Conservation (phyloP, 352 stramenopile species). For the Globisporangium alternatum region DNA sequence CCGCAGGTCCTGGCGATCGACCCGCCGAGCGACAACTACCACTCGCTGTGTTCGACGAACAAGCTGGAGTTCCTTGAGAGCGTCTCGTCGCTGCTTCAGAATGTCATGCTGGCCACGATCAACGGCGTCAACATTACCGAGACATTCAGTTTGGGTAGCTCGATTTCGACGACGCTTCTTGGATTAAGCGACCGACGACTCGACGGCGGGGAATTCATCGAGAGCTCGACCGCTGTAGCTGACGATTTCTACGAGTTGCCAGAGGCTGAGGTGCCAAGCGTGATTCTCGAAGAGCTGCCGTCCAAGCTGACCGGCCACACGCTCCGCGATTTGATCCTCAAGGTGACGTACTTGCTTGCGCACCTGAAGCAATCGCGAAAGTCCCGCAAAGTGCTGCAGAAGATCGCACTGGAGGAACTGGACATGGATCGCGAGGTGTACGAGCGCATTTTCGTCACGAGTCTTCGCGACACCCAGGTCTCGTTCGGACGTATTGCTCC, state of each 20-base stretch:
- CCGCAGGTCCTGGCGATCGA: slow-evolving; percentile 48
- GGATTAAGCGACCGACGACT: slow-evolving; percentile 30
- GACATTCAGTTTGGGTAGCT: slow-evolving; percentile 26
- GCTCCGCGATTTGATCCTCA: slow-evolving; percentile 61
- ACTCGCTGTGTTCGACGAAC: slow-evolving; percentile 32
- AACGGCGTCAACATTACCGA: slow-evolving; percentile 35
- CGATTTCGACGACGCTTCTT: slow-evolving; percentile 17
- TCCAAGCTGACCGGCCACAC: slow-evolving; percentile 62
- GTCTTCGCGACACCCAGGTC: slow-evolving; percentile 34
- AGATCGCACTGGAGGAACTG: slow-evolving; percentile 47
- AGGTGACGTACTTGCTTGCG: slow-evolving; percentile 59
- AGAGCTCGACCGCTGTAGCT: slow-evolving; percentile 19
- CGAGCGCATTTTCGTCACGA: slow-evolving; percentile 40
- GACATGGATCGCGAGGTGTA: slow-evolving; percentile 38
- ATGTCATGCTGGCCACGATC: slow-evolving; percentile 68
- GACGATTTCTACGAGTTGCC: slow-evolving; percentile 28
- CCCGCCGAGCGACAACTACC: slow-evolving; percentile 34
- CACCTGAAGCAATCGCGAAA: slow-evolving; percentile 61
- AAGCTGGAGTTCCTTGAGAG: slow-evolving; percentile 59
- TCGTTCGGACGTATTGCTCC: slow-evolving; percentile 49
- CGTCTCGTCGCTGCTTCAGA: slow-evolving; percentile 51
- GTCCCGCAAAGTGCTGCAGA: slow-evolving; percentile 42
- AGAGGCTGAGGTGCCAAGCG: slow-evolving; percentile 30
- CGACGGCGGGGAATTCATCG: slow-evolving; percentile 40
- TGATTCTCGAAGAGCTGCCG: slow-evolving; percentile 55